Conservation (phyloP, 2,329 filamentous ascomycete species). For the Nothopassalora personata region DNA sequence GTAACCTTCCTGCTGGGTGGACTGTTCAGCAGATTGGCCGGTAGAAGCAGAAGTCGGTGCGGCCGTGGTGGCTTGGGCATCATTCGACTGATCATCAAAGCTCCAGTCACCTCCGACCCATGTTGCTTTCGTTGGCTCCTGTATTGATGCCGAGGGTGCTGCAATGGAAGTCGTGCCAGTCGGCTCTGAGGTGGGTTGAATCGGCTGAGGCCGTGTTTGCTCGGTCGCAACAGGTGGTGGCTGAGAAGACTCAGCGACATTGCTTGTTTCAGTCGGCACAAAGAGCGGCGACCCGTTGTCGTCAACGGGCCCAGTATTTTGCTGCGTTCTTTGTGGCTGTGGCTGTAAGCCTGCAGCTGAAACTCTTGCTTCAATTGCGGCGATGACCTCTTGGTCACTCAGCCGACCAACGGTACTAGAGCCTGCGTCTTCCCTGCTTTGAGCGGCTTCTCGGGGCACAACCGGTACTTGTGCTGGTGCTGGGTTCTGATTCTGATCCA, state of each 20-base stretch:
- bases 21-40: not conserved
- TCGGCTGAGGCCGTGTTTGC: not conserved
- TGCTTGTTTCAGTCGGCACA: conserved; percentile 14
- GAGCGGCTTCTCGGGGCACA: not conserved
- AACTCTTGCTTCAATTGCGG: not conserved
- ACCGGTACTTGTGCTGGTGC: not conserved
- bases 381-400: too few relatives aligned
- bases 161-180: not conserved
- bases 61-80: not conserved
- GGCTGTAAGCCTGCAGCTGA: not conserved
- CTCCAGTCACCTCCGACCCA: conserved; percentile 14
- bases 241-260: not conserved
- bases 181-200: not conserved
- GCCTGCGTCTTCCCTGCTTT: too few relatives aligned
- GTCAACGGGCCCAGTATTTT: conserved; percentile 22
- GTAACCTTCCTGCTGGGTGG: conserved; percentile 9
- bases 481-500: conserved; percentile 5
- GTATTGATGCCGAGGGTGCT: not conserved
- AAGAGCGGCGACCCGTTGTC: conserved; percentile 29
- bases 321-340: not conserved
- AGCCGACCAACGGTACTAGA: not conserved
- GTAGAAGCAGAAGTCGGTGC: not conserved
- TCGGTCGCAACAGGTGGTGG: not conserved
- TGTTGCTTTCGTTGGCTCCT: not conserved
- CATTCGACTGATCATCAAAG: conserved; percentile 9